phyloP scores from a whole-genome alignment of 1,139 yeast genomes.

The Kurtzmaniella natalensis region DNA sequence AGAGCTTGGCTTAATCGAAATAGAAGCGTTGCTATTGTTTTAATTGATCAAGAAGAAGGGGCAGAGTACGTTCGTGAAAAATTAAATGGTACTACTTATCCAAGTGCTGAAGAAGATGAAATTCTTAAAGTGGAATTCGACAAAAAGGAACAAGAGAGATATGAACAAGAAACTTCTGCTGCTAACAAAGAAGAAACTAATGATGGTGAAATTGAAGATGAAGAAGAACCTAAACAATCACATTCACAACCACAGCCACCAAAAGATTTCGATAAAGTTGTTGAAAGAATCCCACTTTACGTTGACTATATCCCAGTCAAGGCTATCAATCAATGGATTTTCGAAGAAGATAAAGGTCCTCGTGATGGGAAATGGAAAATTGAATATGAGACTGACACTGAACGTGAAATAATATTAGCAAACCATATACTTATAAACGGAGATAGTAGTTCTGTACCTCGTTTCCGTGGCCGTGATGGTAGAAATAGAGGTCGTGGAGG shows the following conservation, averaged over 20 bases:
- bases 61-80: constrained; percentile 30
- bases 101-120: constrained; percentile 23
- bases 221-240: constrained; percentile 11
- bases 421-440: constrained; percentile 39
- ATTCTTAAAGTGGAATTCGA: constrained; percentile 20
- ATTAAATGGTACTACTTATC: constrained; percentile 31
- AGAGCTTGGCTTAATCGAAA: constrained; percentile 43
- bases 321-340: constrained; percentile 44
- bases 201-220: neutral
- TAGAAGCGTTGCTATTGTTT: constrained; percentile 40
- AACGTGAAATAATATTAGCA: constrained; percentile 21
- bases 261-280: constrained; percentile 12
- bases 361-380: constrained; percentile 42
- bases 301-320: constrained; percentile 44
- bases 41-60: constrained; percentile 35
- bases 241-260: constrained; percentile 17
- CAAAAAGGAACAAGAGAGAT: constrained; percentile 18
- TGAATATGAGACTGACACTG: constrained; percentile 27
- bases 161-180: constrained; percentile 14
- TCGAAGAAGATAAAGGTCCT: constrained; percentile 43
- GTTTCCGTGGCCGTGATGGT: constrained; percentile 11
- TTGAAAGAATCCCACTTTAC: constrained; percentile 26
- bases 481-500: constrained; percentile 6
- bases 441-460: constrained; percentile 20
- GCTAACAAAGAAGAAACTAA: neutral